Conservation (phyloP, 805 yeast genomes). For the Lipomyces orientalis region DNA sequence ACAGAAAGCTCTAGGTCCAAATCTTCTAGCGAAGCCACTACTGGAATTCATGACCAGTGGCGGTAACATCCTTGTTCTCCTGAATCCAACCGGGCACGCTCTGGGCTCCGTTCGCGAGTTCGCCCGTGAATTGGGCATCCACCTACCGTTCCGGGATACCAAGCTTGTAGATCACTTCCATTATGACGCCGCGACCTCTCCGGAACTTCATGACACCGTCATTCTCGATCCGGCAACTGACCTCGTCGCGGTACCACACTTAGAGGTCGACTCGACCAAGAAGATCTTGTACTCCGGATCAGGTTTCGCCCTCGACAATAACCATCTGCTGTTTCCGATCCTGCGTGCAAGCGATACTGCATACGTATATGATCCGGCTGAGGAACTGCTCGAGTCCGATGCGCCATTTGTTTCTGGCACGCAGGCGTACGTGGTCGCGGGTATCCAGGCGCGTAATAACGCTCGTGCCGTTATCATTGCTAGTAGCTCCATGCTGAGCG, state of each 20-base stretch:
- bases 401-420: constrained; percentile 77
- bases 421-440: constrained; percentile 77
- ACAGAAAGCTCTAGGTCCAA: constrained; percentile 43
- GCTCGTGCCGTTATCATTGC: constrained; percentile 86
- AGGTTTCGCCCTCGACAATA: constrained; percentile 73
- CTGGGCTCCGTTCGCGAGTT: constrained; percentile 70
- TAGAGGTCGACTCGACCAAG: constrained; percentile 29
- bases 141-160: constrained; percentile 78
- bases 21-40: constrained; percentile 55
- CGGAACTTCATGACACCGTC: constrained; percentile 41
- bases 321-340: constrained; percentile 72
- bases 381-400: constrained; percentile 53
- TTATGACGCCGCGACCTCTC: constrained; percentile 39
- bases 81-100: constrained; percentile 52
- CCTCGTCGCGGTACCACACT: constrained; percentile 32
- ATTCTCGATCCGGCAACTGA: constrained; percentile 37
- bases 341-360: constrained; percentile 70
- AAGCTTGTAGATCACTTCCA: constrained; percentile 69
- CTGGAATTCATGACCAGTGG: constrained; percentile 67
- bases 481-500: constrained; percentile 58
- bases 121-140: constrained; percentile 80
- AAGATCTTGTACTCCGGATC: constrained; percentile 55
- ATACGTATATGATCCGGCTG: constrained; percentile 52
- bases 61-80: constrained; percentile 67
- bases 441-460: constrained; percentile 77